Conservation (phyloP, 2,329 filamentous ascomycete species). For the Albophoma yamanashiensis region DNA sequence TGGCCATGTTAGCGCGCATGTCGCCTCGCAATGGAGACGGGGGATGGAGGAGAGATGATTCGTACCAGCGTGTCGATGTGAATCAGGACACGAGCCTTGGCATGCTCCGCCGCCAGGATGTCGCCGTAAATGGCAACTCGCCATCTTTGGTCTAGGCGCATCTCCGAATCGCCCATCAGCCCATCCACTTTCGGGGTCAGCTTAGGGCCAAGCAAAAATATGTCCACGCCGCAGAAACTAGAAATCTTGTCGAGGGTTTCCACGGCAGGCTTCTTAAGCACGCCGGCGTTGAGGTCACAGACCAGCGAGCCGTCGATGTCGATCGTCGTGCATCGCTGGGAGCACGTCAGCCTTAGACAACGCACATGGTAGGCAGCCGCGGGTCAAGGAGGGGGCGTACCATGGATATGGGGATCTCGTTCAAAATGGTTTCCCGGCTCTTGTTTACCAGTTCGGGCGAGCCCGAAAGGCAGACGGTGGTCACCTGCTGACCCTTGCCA, state of each 20-base stretch:
- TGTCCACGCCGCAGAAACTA: slow-evolving; percentile 84
- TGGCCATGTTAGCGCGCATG: slow-evolving; percentile 6
- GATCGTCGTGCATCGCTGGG: slow-evolving; percentile 72
- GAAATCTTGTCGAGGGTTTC: slow-evolving; percentile 82
- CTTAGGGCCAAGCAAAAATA: slow-evolving; percentile 90
- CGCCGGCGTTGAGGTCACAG: slow-evolving; percentile 57
- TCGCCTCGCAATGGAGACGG: neutral
- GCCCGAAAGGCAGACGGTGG: slow-evolving; percentile 85
- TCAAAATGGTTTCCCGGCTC: slow-evolving; percentile 80
- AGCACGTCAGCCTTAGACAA: slow-evolving; percentile 4
- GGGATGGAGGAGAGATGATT: neutral
- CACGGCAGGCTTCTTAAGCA: slow-evolving; percentile 65
- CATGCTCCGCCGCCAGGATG: slow-evolving; percentile 89
- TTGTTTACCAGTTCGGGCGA: slow-evolving; percentile 80
- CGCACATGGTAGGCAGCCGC: neutral
- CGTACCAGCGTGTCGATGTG: slow-evolving; percentile 89
- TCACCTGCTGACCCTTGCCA: slow-evolving; percentile 56
- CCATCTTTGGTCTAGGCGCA: slow-evolving; percentile 82
- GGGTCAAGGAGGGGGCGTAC: slow-evolving; percentile 41
- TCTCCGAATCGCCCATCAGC: slow-evolving; percentile 66
- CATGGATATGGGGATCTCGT: slow-evolving; percentile 84
- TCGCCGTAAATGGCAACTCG: slow-evolving; percentile 92
- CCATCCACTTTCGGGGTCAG: slow-evolving; percentile 66
- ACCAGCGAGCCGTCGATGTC: slow-evolving; percentile 89
- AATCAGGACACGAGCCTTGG: slow-evolving; percentile 90